Conservation (phyloP, 1,284 basidiomycete species). For the Cutaneotrichosporon arboriforme region DNA sequence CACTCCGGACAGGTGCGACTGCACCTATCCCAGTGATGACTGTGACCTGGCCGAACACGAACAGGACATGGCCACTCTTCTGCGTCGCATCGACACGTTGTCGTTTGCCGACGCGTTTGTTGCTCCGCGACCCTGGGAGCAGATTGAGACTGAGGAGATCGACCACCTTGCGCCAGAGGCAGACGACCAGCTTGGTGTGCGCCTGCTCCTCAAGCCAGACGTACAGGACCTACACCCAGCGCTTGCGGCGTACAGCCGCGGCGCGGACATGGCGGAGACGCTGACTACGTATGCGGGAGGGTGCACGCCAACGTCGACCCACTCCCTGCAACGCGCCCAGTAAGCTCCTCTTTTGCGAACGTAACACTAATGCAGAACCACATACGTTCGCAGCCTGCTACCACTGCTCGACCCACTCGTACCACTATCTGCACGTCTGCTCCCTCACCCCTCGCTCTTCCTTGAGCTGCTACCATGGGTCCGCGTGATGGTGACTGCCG, state of each 20-base stretch:
- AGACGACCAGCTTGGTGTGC: conserved; percentile 61
- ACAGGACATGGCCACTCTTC: not conserved
- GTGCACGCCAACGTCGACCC: conserved; percentile 8
- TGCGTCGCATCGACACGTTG: conserved; percentile 20
- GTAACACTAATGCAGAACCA: conserved; percentile 14
- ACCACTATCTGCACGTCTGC: conserved; percentile 43
- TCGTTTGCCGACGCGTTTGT: conserved; percentile 57
- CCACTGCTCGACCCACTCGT: conserved; percentile 51
- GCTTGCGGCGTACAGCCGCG: conserved; percentile 17
- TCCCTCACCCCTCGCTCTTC: conserved; percentile 52
- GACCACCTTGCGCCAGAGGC: conserved; percentile 44
- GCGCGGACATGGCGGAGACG: conserved; percentile 20
- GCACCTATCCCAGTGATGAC: too few species aligned
- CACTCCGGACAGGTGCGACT: not conserved
- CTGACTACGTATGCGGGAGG: not conserved
- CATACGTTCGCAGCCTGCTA: conserved; percentile 38
- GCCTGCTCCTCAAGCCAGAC: conserved; percentile 50
- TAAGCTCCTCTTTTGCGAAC: conserved; percentile 8
- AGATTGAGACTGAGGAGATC: conserved; percentile 48
- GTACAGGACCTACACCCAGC: conserved; percentile 20
- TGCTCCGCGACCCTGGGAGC: conserved; percentile 45
- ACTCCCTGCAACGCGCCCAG: conserved; percentile 17
- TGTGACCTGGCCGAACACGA: too few species aligned
- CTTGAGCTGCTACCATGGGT: conserved; percentile 70
- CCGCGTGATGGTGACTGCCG: conserved; percentile 60